These are phyloP conservation scores for Paraurostyla sp. DNA, from an alignment of 73 alveolate genomes.

Conservation along the genomic window DNA sequence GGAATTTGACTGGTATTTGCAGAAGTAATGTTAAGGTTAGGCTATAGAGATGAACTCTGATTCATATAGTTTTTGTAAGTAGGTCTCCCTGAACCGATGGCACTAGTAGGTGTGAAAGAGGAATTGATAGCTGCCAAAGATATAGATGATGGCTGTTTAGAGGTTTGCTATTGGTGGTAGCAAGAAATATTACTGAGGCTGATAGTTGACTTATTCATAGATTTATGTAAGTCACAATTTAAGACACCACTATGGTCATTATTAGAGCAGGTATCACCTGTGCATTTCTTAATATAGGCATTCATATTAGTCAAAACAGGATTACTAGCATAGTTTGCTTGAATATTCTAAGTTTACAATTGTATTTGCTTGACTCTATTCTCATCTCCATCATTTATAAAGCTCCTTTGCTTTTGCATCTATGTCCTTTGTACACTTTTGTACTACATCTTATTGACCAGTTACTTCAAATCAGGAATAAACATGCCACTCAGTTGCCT, in stretches of 20 bases:
- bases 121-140: too few species aligned
- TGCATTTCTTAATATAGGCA: conserved; percentile 30
- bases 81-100: conserved; percentile 28
- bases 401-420: background rate
- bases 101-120: background rate
- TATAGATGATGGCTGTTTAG: too few species aligned
- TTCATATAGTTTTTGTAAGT: background rate
- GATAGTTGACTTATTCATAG: conserved; percentile 13
- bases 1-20: background rate
- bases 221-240: conserved; percentile 26
- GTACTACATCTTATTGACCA: conserved; percentile 34
- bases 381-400: conserved; percentile 31
- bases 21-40: background rate
- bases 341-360: background rate
- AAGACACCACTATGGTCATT: conserved; percentile 32
- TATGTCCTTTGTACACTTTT: conserved; percentile 7
- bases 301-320: conserved; percentile 7
- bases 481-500: conserved; percentile 47
- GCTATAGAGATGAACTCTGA: background rate
- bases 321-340: background rate
- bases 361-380: background rate
- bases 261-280: conserved; percentile 34
- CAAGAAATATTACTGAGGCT: conserved; percentile 34
- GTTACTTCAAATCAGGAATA: conserved; percentile 15
- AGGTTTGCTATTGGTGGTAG: background rate